Base-by-base conservation (phyloP, 352 stramenopile genomes). In the Elongisporangium undulatum region DNA sequence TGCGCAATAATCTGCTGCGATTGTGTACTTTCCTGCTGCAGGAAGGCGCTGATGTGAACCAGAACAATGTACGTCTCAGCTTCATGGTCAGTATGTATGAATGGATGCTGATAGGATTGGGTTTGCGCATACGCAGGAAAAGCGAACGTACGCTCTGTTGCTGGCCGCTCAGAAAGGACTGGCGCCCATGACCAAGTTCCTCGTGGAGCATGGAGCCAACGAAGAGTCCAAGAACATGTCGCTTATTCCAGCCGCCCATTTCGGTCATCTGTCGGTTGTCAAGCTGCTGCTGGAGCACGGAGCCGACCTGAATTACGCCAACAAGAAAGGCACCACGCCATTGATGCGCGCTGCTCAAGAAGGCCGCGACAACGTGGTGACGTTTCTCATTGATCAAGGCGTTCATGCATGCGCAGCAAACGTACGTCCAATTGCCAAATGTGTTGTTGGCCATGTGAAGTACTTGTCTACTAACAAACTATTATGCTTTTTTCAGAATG, bases 311-410 rank as follows among this genome's bases (percentile, higher is more conserved):
- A 95, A 95, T 52, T 95, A 84, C 48, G 84, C 85, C 49, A 95
- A 95, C 64, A 87, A 87, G 69, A 95, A 95, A 62, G 87, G 87
- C 53, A 95, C 87, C 2, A 95, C 86, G 0, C 85, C 87, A 17
- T 58, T 95, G 41, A 95, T 95, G 87, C 82, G 87, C 8, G 87
- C 87, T 9, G 87, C 87, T 0, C 87, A 95, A 62, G 87, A 95
- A 74, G 87, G 87, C 16, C 77, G 85, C 10, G 85, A 87, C 17
- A 79, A 72, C 9, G 87, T 95, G 10, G 87, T 95, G 17, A 67
- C 75, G 51, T 92, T 89, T 23, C 66, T 95, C n/a, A 85, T 95
- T 19, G 67, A 74, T 16, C 80, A 82, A 62, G 71, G 81, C 2
- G 84, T 80, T 8, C 69, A 92, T 29, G 77, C 85, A 16, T 93